These are phyloP conservation scores for Colletotrichum eremochloae DNA, from an alignment of 2,329 filamentous ascomycete genomes.

Conservation along the genomic window DNA sequence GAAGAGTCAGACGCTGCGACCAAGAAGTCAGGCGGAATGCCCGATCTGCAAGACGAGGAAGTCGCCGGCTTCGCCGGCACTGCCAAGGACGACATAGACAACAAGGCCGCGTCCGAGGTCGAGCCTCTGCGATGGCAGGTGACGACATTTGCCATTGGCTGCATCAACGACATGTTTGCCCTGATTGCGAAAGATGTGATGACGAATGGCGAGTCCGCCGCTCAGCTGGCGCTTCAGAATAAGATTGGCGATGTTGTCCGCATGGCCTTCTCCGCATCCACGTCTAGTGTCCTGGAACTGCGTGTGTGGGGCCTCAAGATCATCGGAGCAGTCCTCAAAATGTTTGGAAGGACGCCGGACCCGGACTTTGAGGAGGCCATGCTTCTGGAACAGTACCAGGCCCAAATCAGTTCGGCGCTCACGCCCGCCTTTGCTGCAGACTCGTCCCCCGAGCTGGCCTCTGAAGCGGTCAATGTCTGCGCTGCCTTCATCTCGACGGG, in stretches of 20 bases:
- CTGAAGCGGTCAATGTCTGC: constrained; percentile 96
- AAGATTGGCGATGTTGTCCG: constrained; percentile 92
- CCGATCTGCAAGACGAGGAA: constrained; percentile 96
- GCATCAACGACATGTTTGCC: constrained; percentile 84
- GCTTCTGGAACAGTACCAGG: constrained; percentile 96
- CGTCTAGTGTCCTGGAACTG: constrained; percentile 89
- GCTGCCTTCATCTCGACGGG: constrained; percentile 98
- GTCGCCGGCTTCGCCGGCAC: constrained; percentile 90
- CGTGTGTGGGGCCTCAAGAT: constrained; percentile 93
- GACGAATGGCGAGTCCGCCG: constrained; percentile 81
- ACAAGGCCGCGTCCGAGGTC: constrained; percentile 72
- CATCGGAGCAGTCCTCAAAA: constrained; percentile 91
- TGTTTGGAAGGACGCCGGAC: constrained; percentile 95
- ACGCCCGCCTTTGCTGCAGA: constrained; percentile 97
- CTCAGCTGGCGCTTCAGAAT: constrained; percentile 83
- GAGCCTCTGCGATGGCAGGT: constrained; percentile 97
- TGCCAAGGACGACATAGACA: constrained; percentile 65
- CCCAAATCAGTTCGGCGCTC: constrained; percentile 95
- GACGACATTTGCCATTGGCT: constrained; percentile 91
- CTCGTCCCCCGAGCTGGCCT: constrained; percentile 94
- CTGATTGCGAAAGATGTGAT: constrained; percentile 84
- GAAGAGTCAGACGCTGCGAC: constrained; percentile 62
- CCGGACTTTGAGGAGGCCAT: constrained; percentile 98
- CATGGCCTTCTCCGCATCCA: constrained; percentile 97
- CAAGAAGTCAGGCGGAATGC: constrained; percentile 62